Percentiles rank a stretch among this genome's conserved stretches.
Conservation (phyloP, 2,329 filamentous ascomycete species). For the Colletotrichum lindemuthianum region DNA sequence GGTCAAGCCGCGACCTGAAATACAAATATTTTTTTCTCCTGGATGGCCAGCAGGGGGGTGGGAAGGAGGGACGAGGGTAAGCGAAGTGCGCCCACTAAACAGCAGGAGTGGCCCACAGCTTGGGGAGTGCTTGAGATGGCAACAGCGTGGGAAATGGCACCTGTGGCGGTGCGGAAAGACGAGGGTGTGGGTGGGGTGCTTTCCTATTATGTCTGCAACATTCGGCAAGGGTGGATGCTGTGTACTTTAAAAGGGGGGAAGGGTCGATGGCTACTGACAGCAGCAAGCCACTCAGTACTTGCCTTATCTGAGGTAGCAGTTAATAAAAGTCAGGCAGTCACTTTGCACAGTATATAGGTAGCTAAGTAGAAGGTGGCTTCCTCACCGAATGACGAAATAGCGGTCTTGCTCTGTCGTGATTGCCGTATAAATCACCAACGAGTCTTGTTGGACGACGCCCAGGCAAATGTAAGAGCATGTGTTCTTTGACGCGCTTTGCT, state of each 20-base stretch:
- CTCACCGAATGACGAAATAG: slow-evolving; percentile 29
- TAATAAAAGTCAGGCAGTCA: not conserved
- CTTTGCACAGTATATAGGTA: no score
- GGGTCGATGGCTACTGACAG: not conserved
- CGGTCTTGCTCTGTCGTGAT: slow-evolving; percentile 18
- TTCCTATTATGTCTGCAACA: slow-evolving; percentile 34
- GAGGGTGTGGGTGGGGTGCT: slow-evolving; percentile 29
- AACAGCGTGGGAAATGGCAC: slow-evolving; percentile 18
- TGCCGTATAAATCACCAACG: slow-evolving; percentile 20
- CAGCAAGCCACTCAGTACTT: not conserved
- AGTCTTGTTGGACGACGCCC: not conserved
- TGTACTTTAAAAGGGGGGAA: not conserved
- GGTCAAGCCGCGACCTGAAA: slow-evolving; percentile 38
- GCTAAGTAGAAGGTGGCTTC: not conserved
- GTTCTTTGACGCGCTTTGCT: no score
- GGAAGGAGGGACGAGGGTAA: slow-evolving; percentile 33
- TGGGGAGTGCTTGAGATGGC: slow-evolving; percentile 24
- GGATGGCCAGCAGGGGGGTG: slow-evolving; percentile 31
- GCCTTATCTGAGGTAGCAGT: not conserved
- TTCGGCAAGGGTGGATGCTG: slow-evolving; percentile 18
- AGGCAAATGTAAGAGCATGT: no score
- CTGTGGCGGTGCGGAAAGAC: slow-evolving; percentile 33
- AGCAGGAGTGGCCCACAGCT: slow-evolving; percentile 33
- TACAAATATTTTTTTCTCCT: slow-evolving; percentile 53
- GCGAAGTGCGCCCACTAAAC: slow-evolving; percentile 35